phyloP scores from a whole-genome alignment of 2,329 filamentous ascomycete species.

The Sporothrix brasiliensis region DNA sequence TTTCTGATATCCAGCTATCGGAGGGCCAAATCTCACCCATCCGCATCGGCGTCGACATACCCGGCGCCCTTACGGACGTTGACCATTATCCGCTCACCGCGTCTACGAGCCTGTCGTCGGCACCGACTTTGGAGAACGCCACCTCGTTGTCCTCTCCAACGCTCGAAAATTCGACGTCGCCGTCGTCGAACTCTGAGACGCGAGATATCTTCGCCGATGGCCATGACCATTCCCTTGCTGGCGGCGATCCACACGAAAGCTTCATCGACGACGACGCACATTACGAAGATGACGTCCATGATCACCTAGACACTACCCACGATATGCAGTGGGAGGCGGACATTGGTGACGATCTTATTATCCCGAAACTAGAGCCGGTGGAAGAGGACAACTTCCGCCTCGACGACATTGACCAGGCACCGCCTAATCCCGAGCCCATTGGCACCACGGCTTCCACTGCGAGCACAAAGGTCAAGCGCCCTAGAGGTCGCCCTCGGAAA shows the following conservation, averaged over 20 bases:
- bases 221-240: constrained; percentile 25
- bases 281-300: constrained; percentile 21
- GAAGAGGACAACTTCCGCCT: constrained; percentile 60
- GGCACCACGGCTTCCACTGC: constrained; percentile 37
- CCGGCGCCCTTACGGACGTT: constrained; percentile 35
- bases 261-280: constrained; percentile 10
- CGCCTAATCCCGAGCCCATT: constrained; percentile 41
- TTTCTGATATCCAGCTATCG: constrained; percentile 42
- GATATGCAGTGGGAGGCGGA: constrained; percentile 53
- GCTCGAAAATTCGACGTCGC: constrained; percentile 52
- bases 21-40: constrained; percentile 57
- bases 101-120: constrained; percentile 30
- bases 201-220: constrained; percentile 50
- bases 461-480: constrained; percentile 59
- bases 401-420: constrained; percentile 54
- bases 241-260: background rate
- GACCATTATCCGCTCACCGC: constrained; percentile 39
- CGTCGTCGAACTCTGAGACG: constrained; percentile 52
- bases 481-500: constrained; percentile 80
- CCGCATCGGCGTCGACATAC: constrained; percentile 54
- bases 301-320: constrained; percentile 42
- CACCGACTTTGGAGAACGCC: constrained; percentile 35
- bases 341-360: constrained; percentile 50
- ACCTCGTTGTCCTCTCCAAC: constrained; percentile 48
- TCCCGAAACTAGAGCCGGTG: constrained; percentile 60